phyloP scores from a whole-genome alignment of 306 rosid genomes.

The Pachyrhizus erosus region DNA sequence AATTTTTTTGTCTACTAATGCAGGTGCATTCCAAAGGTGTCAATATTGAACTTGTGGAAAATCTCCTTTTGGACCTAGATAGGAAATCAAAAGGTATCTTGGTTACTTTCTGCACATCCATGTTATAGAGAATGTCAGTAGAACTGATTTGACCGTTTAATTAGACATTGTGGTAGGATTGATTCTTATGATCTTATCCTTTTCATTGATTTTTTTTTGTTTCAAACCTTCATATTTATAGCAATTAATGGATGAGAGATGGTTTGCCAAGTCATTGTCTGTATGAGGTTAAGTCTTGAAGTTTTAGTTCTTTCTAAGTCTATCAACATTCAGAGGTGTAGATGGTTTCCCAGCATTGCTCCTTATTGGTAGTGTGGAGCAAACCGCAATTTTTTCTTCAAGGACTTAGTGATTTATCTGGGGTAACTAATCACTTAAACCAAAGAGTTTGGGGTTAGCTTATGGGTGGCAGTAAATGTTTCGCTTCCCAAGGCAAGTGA shows the following conservation, averaged over 20 bases:
- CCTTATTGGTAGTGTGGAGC: no score
- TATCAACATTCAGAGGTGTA: no score
- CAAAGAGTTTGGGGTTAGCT: no score
- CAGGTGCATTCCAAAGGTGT: constrained; percentile 92
- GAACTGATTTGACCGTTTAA: background rate
- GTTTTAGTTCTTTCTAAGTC: no score
- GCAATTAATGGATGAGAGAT: background rate
- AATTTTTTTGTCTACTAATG: constrained; percentile 29
- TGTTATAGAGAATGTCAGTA: background rate
- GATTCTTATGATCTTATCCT: background rate
- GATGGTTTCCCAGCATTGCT: no score
- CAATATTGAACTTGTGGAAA: constrained; percentile 69
- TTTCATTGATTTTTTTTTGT: background rate
- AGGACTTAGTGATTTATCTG: no score
- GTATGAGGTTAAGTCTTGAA: background rate
- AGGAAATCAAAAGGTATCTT: constrained; percentile 69
- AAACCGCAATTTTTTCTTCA: background rate
- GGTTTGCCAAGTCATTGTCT: background rate
- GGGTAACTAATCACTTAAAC: no score
- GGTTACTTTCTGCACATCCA: constrained; percentile 3
- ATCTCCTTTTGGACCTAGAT: constrained; percentile 65
- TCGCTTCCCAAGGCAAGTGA: background rate
- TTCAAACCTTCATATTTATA: background rate
- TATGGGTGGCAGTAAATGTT: background rate
- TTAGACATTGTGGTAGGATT: background rate